Evolutionary conservation across 169 alveolate species (phyloP).

Genomic region (Cyclospora cayetanensis): DNA sequence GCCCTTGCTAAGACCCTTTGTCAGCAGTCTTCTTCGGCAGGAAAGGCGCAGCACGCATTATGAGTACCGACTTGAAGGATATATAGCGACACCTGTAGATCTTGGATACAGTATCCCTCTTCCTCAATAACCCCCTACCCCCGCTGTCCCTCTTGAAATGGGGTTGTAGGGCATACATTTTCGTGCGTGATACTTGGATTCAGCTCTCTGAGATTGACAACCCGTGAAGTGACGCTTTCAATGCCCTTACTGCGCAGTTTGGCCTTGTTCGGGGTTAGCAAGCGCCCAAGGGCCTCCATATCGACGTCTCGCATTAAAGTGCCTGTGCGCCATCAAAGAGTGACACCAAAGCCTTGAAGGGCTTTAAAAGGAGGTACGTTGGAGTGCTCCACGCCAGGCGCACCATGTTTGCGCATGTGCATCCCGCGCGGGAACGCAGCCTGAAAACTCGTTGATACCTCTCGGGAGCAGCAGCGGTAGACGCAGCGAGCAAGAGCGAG

Average conservation of each 20-base stretch:
- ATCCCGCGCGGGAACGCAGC: neutral
- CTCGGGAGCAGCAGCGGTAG: neutral
- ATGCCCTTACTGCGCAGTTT: conserved; percentile 81
- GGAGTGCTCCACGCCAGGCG: too few relatives aligned
- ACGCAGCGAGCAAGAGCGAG: neutral
- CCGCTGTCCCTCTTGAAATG: too few relatives aligned
- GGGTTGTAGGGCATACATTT: conserved; percentile 59
- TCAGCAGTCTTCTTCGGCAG: too few relatives aligned
- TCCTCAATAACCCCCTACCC: too few relatives aligned
- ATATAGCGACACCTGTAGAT: too few relatives aligned
- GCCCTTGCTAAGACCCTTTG: too few relatives aligned
- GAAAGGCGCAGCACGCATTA: too few relatives aligned
- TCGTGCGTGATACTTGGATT: conserved; percentile 76
- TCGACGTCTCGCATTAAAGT: conserved; percentile 83
- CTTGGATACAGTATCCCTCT: too few relatives aligned
- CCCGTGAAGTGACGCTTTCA: conserved; percentile 76
- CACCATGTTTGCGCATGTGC: too few relatives aligned
- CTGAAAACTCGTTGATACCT: neutral
- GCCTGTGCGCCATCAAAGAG: conserved; percentile 59
- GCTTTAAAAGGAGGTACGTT: too few relatives aligned
- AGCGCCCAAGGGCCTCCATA: conserved; percentile 50
- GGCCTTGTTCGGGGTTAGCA: conserved; percentile 78
- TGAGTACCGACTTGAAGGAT: too few relatives aligned
- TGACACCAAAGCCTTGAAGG: neutral
- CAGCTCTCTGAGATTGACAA: conserved; percentile 71